Evolutionary conservation across 192 early-diverging fungal species (phyloP).

Genomic region (Helicostylum pulchrum): DNA sequence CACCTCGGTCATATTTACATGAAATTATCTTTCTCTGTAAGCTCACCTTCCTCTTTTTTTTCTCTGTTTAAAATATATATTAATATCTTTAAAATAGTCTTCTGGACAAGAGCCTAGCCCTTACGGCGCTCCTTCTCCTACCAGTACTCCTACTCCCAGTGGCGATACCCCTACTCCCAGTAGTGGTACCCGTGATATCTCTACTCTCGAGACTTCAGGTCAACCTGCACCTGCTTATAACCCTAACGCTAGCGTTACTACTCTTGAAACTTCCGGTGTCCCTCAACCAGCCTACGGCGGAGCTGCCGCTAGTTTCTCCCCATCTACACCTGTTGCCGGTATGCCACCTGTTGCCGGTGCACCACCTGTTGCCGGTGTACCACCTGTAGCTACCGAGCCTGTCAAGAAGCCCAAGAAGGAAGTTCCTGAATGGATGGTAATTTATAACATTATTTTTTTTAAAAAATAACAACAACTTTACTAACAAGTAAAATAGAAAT

Average conservation of each 20-base stretch:
- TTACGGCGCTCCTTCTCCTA: not conserved
- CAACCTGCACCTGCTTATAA: not conserved
- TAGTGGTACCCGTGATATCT: too few relatives aligned
- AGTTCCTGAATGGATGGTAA: conserved; percentile 36
- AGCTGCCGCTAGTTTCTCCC: not conserved
- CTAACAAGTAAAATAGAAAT: conserved; percentile 23
- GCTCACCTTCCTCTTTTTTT: not conserved
- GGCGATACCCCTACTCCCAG: too few relatives aligned
- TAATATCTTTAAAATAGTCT: not conserved
- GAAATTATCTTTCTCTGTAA: conserved; percentile 11
- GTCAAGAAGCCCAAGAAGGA: conserved; percentile 3
- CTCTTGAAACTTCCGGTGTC: not conserved
- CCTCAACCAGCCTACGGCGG: not conserved
- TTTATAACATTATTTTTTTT: not conserved
- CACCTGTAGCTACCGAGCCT: not conserved
- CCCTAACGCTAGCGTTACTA: not conserved
- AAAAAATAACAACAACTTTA: not conserved
- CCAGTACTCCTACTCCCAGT: too few relatives aligned
- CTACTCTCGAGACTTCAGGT: too few relatives aligned
- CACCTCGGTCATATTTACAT: conserved; percentile 9
- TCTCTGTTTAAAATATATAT: not conserved
- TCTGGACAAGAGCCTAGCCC: not conserved
- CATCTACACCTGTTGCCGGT: not conserved
- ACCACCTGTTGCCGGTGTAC: not conserved
- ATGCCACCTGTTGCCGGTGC: too few relatives aligned